Percentiles rank a stretch among this genome's conserved stretches.
These are phyloP conservation scores for Ogataea chonburiensis DNA, from an alignment of 805 yeast species.

Conservation along the genomic window DNA sequence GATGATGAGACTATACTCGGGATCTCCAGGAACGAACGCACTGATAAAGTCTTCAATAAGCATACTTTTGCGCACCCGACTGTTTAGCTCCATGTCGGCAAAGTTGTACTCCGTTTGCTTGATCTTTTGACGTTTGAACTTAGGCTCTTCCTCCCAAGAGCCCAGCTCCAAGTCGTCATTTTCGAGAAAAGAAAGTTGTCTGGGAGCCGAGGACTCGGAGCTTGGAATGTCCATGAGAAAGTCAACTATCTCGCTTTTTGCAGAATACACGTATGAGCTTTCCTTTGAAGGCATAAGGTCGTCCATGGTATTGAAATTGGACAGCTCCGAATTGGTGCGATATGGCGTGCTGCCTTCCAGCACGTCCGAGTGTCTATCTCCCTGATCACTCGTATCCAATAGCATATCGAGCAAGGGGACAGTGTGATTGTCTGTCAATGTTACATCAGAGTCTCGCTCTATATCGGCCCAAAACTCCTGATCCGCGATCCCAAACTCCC, in stretches of 20 bases:
- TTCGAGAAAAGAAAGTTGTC: constrained; percentile 9
- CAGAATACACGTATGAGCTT: constrained; percentile 2
- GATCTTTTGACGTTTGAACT: constrained; percentile 1
- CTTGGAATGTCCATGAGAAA: constrained; percentile 6
- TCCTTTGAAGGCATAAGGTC: constrained; percentile 2
- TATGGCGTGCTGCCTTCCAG: constrained; percentile 7
- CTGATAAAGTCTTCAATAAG: constrained; percentile 15
- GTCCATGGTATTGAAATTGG: constrained; percentile 2
- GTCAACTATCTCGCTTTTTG: constrained; percentile 3
- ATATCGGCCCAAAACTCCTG: constrained; percentile 1
- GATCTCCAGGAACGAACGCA: constrained; percentile 10
- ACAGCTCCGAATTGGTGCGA: constrained; percentile 3
- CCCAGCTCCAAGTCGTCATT: constrained; percentile 2
- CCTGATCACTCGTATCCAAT: constrained; percentile 2
- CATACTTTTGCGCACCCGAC: constrained; percentile 10
- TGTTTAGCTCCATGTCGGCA: neutral
- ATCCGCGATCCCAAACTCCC: constrained; percentile 2
- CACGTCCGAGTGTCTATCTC: constrained; percentile 3
- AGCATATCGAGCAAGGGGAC: neutral
- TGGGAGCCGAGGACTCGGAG: constrained; percentile 4
- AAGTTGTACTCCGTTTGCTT: neutral
- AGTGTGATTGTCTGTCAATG: constrained; percentile 1
- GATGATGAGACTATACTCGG: constrained; percentile 11
- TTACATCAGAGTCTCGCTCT: constrained; percentile 1
- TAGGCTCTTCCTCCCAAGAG: constrained; percentile 1